Base-by-base conservation (phyloP, 768 basidiomycete species). In the Agaricus bisporus region DNA sequence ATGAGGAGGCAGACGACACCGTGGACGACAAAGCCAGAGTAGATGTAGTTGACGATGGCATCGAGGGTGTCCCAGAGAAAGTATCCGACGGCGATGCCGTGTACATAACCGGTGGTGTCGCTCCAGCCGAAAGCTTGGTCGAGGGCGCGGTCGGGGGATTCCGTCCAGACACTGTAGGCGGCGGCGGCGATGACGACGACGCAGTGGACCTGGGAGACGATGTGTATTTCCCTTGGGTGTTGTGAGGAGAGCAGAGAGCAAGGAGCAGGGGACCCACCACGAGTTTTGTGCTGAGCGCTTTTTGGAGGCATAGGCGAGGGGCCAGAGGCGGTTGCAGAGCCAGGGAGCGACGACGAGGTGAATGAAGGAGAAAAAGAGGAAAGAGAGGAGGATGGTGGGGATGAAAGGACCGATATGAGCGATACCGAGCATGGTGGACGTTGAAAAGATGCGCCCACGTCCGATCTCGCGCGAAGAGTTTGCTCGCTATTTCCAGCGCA, bases 1-100 rank as follows among this genome's bases (percentile, higher is more conserved):
- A 91, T 81, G 18, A 71, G 58, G 5, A 84, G 70, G 63, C 89
- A 94, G 0, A 79, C 75, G 2, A 83, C 55, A 71, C 90, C 92
- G 61, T 95, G 92, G 14, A 85, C 58, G 1, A 92, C 80, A 59
- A 92, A 92, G 7, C 88, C 91, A 4, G 82, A 47, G 53, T 88
- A 85, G 46, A 77, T 74, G 60, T 79, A 87, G 65, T 90, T 83
- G 48, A 86, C 49, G 20, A 85, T 67, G 6, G 83, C 79, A 66
- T 91, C 88, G 25, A 89, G 54, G 0, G 77, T 76, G 62, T 95
- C 92, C 92, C 92, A 95, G 17, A 93, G 58, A 65, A 95, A 94
- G 63, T 86, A 86, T 5, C 86, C 91, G 47, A 77, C 75, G 28
- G 88, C 82, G 45, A 95, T 75, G 20, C 86, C 87, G 59, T 81